phyloP scores from a whole-genome alignment of 306 rosid species.

The Parietaria judaica region DNA sequence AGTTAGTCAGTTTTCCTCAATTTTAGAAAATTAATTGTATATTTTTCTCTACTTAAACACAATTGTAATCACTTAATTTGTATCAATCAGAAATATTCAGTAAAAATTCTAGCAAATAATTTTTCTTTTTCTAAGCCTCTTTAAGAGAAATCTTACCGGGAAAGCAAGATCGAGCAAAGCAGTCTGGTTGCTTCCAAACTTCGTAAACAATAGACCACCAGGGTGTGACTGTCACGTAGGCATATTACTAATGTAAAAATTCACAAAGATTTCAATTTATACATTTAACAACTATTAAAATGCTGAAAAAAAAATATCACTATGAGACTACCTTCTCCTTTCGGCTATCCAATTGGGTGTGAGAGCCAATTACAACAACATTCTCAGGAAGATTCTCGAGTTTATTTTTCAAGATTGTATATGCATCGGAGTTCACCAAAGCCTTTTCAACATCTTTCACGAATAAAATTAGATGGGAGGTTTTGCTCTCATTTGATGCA shows the following conservation, averaged over 20 bases:
- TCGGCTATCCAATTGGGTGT: slow-evolving; percentile 73
- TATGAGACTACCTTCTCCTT: slow-evolving; percentile 65
- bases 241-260: slow-evolving; percentile 7
- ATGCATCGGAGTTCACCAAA: slow-evolving; percentile 47
- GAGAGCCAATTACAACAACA: slow-evolving; percentile 83
- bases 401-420: slow-evolving; percentile 50
- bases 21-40: too few relatives aligned
- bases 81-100: too few relatives aligned
- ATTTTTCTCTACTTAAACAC: too few relatives aligned
- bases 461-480: slow-evolving; percentile 59
- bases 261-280: background rate
- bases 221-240: slow-evolving; percentile 55
- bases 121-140: too few relatives aligned
- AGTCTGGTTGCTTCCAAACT: slow-evolving; percentile 81
- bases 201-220: slow-evolving; percentile 79
- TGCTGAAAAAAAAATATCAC: slow-evolving; percentile 12
- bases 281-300: background rate
- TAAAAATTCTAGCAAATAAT: too few relatives aligned
- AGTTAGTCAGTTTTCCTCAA: too few relatives aligned
- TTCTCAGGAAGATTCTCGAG: slow-evolving; percentile 64
- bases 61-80: too few relatives aligned
- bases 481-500: slow-evolving; percentile 55
- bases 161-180: slow-evolving; percentile 95
- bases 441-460: slow-evolving; percentile 87
- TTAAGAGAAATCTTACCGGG: slow-evolving; percentile 48